phyloP scores from a whole-genome alignment of 169 alveolate species.

The Babesia microti region DNA sequence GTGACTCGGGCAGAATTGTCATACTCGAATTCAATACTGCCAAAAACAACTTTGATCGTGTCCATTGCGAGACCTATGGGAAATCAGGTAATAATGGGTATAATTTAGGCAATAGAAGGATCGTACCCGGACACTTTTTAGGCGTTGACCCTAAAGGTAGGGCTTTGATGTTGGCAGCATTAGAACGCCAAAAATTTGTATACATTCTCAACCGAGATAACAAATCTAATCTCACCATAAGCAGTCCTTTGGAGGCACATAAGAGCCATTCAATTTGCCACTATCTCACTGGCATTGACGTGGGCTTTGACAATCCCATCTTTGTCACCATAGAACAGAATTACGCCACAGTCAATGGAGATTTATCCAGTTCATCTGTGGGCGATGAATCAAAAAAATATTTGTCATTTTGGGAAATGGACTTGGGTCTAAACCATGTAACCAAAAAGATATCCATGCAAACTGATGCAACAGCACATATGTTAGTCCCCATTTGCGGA shows the following conservation, averaged over 20 bases:
- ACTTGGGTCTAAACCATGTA: conserved; percentile 96
- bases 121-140: conserved; percentile 96
- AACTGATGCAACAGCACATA: conserved; percentile 75
- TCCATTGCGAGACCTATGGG: conserved; percentile 96
- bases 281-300: conserved; percentile 87
- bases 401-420: conserved; percentile 94
- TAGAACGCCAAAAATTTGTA: conserved; percentile 96
- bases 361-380: conserved; percentile 13
- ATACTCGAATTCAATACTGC: conserved; percentile 79
- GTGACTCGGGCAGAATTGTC: conserved; percentile 94
- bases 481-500: conserved; percentile 85
- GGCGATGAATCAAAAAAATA: conserved; percentile 76
- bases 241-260: conserved; percentile 95
- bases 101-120: conserved; percentile 69
- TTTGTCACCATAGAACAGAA: conserved; percentile 93
- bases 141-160: conserved; percentile 99
- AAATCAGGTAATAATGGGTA: conserved; percentile 71
- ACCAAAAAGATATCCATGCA: conserved; percentile 79
- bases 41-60: conserved; percentile 75
- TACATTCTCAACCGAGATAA: conserved; percentile 90
- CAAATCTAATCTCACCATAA: conserved; percentile 82
- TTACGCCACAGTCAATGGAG: conserved; percentile 73
- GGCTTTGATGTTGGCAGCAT: conserved; percentile 95
- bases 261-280: conserved; percentile 84
- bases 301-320: conserved; percentile 90